phyloP scores from a whole-genome alignment of 1,284 basidiomycete genomes.

The Sporisorium exsertum region DNA sequence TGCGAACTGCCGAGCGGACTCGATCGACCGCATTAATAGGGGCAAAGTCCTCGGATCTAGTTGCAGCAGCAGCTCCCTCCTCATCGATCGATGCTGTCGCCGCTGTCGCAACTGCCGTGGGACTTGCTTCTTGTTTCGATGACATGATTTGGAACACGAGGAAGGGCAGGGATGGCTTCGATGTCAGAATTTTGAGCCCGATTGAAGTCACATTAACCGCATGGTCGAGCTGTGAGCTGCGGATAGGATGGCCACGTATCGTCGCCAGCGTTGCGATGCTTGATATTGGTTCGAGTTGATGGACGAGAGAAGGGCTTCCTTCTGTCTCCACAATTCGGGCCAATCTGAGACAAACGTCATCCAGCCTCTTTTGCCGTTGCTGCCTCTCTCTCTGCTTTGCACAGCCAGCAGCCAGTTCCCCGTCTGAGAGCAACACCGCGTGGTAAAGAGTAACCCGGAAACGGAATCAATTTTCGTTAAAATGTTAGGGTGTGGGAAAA shows the following conservation, averaged over 20 bases:
- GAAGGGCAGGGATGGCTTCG: background rate
- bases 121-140: background rate
- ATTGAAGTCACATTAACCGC: background rate
- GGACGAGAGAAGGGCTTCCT: no score
- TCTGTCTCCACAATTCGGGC: background rate
- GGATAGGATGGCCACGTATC: background rate
- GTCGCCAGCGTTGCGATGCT: background rate
- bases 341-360: conserved; percentile 4
- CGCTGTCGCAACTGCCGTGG: background rate
- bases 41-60: conserved; percentile 15
- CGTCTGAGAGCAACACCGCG: background rate
- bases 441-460: background rate
- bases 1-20: conserved; percentile 27
- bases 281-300: background rate
- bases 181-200: background rate
- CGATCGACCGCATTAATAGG: conserved; percentile 42
- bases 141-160: background rate
- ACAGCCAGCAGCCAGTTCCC: conserved; percentile 2
- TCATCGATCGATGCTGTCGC: background rate
- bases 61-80: no score
- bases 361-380: background rate
- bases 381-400: background rate
- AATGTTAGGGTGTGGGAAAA: background rate
- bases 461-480: background rate
- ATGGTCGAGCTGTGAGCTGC: background rate